Percentiles rank a stretch among this genome's conserved stretches.
These are phyloP conservation scores for Dictyostelium citrinum DNA, from an alignment of 78 protist species.

Conservation along the genomic window DNA sequence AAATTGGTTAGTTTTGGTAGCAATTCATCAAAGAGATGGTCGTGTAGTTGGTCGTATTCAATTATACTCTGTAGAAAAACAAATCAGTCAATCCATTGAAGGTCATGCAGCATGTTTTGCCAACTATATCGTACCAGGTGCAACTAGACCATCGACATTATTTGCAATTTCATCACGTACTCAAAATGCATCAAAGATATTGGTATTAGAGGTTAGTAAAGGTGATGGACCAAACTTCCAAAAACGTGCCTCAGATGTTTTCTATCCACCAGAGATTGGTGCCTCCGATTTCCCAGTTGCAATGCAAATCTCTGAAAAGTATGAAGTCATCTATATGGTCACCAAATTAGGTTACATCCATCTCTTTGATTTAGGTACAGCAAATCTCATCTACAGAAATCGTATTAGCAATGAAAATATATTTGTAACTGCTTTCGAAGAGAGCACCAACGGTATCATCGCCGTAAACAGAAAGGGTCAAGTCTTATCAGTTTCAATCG, in stretches of 20 bases:
- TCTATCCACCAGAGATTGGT: constrained; percentile 93
- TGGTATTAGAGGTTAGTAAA: constrained; percentile 87
- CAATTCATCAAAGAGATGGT: constrained; percentile 85
- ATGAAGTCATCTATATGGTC: constrained; percentile 93
- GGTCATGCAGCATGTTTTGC: constrained; percentile 97
- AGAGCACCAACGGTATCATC: constrained; percentile 89
- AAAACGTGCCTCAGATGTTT: constrained; percentile 87
- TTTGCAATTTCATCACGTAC: constrained; percentile 89
- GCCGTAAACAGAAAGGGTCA: constrained; percentile 95
- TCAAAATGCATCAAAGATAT: constrained; percentile 85
- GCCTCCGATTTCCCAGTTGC: constrained; percentile 98
- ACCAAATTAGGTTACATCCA: constrained; percentile 96
- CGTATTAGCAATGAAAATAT: constrained; percentile 92
- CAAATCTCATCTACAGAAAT: constrained; percentile 90
- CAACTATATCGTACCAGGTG: constrained; percentile 86
- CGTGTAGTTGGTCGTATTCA: constrained; percentile 95
- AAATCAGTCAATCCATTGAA: constrained; percentile 92
- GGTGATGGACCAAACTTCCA: constrained; percentile 86
- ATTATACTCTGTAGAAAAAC: constrained; percentile 94
- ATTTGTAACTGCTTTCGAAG: constrained; percentile 91
- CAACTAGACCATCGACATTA: constrained; percentile 81
- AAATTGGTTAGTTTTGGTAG: constrained; percentile 95
- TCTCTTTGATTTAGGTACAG: constrained; percentile 94
- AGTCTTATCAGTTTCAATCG: constrained; percentile 88
- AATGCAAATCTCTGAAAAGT: constrained; percentile 92